Evolutionary conservation across 441 rosid species (phyloP), one percentile per base, ranked within the genome.

Genomic region (Euphorbia corollata): DNA sequence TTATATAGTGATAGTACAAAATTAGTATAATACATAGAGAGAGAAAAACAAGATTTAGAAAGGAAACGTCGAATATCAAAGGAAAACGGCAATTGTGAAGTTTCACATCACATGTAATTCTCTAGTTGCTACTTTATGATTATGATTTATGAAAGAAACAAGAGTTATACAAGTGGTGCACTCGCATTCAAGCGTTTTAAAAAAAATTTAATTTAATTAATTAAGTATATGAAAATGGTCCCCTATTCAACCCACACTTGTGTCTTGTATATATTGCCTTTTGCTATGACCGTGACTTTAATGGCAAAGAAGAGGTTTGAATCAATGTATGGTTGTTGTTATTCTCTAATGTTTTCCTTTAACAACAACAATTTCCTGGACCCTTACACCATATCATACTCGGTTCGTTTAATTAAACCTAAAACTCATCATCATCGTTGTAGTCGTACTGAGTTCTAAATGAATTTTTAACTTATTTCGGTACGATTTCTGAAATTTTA

Each of bases 281-380:
- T 64, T 60, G 65, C 15, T 2, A 8, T 72, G 79, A 83, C 43
- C 48, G 43, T 20, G 85, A 79, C 82, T 76, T 73, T 61, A 81
- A 75, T 80, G 89, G 82, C 78, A 68, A 77, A 67, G 41, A 36
- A 36, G 41, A 36, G 41, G 41, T 36, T 36, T 72, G 79, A 61
- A 61, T 68, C 74, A 73, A 78, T 68, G 80, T 77, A 73, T 13
- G 63, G 74, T 71, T 61, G 41, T 61, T 67, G 68, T 67, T 58
- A 38, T 62, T 48, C 15, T 16, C n/a, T 48, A 16, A 48, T 48
- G 53, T n/a, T 48, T n/a, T 48, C 53, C 18, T n/a, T 12, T 48
- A 15, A 48, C n/a, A n/a, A n/a, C 50, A 11, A 45, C 50, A 45
- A 45, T 45, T 45, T 45, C n/a, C 50, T 45, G 50, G 50, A 45